A percentile compares a stretch with the other conserved stretches of the same genome.
Evolutionary conservation across 805 yeast species (phyloP).

Genomic region (Allodekkera sacchari): DNA sequence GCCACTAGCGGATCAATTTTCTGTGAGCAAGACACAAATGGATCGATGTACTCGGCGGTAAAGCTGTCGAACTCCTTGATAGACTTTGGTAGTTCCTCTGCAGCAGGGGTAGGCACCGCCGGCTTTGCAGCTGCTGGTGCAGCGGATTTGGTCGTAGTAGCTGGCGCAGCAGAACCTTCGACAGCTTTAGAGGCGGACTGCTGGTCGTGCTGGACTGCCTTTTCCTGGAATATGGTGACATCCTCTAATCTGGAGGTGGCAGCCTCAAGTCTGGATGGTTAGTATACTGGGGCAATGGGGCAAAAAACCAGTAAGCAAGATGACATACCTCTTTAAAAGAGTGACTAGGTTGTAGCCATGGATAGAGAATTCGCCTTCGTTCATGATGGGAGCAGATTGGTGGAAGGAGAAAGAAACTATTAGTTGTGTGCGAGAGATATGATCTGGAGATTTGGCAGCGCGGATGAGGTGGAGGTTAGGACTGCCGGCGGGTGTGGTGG

Average conservation of each 20-base stretch:
- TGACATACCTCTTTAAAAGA: slow-evolving; percentile 51
- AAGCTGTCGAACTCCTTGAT: slow-evolving; percentile 48
- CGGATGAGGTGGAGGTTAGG: too few relatives aligned
- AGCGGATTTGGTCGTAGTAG: slow-evolving; percentile 11
- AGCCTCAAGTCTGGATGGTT: slow-evolving; percentile 61
- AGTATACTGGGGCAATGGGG: neutral
- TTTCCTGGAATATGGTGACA: slow-evolving; percentile 71
- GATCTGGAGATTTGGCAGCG: too few relatives aligned
- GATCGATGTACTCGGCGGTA: slow-evolving; percentile 43
- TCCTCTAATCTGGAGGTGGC: slow-evolving; percentile 92
- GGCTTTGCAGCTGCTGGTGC: slow-evolving; percentile 12
- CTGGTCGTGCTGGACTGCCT: slow-evolving; percentile 34
- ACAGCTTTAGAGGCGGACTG: neutral
- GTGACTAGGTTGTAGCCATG: slow-evolving; percentile 88
- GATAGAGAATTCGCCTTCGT: slow-evolving; percentile 38
- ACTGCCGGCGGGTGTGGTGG: too few relatives aligned
- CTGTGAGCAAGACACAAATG: slow-evolving; percentile 48
- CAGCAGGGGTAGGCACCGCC: slow-evolving; percentile 14
- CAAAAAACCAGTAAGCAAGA: neutral
- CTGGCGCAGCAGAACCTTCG: slow-evolving; percentile 9
- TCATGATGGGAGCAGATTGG: slow-evolving; percentile 7
- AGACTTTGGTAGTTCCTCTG: slow-evolving; percentile 31
- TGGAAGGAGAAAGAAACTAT: neutral
- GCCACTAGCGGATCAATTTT: slow-evolving; percentile 50
- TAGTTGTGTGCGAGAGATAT: too few relatives aligned